A percentile compares a stretch with the other conserved stretches of the same genome.
phyloP scores from a whole-genome alignment of 345 rosid species.

The Excoecaria cochinchinensis region DNA sequence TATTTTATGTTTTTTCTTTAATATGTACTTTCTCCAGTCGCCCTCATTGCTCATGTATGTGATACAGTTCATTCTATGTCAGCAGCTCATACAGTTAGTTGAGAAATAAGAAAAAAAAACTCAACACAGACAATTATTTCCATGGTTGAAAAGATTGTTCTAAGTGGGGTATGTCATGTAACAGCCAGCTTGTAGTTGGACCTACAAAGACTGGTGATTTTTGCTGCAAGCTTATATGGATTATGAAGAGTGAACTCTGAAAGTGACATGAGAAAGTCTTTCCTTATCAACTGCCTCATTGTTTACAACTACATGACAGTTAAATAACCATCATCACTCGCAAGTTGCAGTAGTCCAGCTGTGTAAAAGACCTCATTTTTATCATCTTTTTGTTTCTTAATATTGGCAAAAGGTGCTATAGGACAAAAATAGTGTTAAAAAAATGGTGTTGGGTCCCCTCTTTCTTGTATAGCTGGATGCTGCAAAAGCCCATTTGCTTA shows the following conservation, averaged over 20 bases:
- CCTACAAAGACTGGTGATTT: not conserved
- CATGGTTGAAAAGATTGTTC: not conserved
- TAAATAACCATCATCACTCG: not conserved
- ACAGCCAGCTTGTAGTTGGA: slow-evolving; percentile 1
- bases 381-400: not conserved
- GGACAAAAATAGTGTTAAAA: too few species aligned
- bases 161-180: not conserved
- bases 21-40: too few species aligned
- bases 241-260: not conserved
- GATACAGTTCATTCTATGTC: not conserved
- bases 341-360: not conserved
- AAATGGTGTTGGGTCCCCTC: too few species aligned
- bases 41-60: not conserved
- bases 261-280: not conserved
- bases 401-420: too few species aligned
- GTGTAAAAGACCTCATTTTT: not conserved
- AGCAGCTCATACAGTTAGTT: not conserved
- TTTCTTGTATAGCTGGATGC: not conserved
- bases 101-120: not conserved
- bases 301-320: not conserved
- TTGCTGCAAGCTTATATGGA: not conserved
- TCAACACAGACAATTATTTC: not conserved
- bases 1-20: not conserved
- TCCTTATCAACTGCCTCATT: not conserved
- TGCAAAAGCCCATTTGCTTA: not conserved